Evolutionary conservation across 257 asterid genomes (phyloP), one percentile per base, ranked within the genome.

Genomic region (Nicotiana tabacum): DNA sequence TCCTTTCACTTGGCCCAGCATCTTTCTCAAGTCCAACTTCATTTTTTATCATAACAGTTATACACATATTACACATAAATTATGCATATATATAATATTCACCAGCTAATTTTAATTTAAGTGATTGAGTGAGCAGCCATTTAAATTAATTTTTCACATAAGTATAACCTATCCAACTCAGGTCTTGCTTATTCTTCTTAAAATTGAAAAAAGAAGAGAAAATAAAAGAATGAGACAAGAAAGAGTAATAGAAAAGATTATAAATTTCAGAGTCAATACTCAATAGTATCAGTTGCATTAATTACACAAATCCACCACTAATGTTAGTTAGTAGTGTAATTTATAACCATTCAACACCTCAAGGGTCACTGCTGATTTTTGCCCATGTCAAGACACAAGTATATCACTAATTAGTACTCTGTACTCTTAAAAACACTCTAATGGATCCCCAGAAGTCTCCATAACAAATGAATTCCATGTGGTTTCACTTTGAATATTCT

Each of bases 201-300:
- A 9, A 43, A 43, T 0, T 9, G 12, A 43, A 43, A 43, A 43
- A 43, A 9, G 10, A 39, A 7, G 0, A 39, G 2, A 39, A 21
- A 39, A 39, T 1, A 69, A 4, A 39, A 21, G 61, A 13, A 46
- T 6, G 78, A 72, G 79, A 72, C 79, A 46, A 43, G 78, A 46
- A 48, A 24, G 78, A 39, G 78, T 39, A 39, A 69, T 39, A 69
- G 33, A 69, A 39, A 39, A 68, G 77, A 69, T 39, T 46, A 33
- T 24, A 24, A 30, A 72, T 72, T 77, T 85, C 81, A 78, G 61
- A 82, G 89, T 43, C 51, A 8, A 39, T 66, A 51, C 17, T 89
- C 84, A 88, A 85, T 61, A 37, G 43, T 69, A 70, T 78, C 83
- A 43, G 81, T 83, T 4, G 78, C 87, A 88, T 86, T 84, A 85